Base-by-base conservation (phyloP, 2,329 filamentous ascomycete species). In the Spiromastix sp. region DNA sequence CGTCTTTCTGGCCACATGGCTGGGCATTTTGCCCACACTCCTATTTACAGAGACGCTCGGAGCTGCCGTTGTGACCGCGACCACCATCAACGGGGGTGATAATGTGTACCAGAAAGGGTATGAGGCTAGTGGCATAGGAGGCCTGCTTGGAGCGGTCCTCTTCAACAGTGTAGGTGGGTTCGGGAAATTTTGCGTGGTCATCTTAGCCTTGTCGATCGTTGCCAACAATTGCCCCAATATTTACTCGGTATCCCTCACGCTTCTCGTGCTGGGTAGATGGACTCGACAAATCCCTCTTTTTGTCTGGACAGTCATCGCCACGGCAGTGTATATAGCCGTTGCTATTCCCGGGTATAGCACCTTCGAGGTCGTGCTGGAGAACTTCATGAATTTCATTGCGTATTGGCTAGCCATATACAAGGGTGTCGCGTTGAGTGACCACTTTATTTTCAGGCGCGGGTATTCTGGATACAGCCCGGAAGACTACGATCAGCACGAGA, bases 391-490 rank as follows among this genome's bases (percentile, higher is more conserved):
- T 41, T 52, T 78, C 34, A 77, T 77, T 42, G 63, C 20, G 2
- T 85, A 85, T 63, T 85, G 81, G 79, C 67, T 85, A 2, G 74
- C 79, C 31, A 81, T 85, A 47, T 85, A 85, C 60, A 71, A 75
- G 43, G 78, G 72, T 30, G 72, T 85, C 42, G 64, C 72, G 1
- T 53, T 84, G 12, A 63, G 68, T 2, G 80, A 85, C 37, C 80
- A 85, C 57, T 72, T 83, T 48, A 48, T 81, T 50, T 84, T 79
- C 65, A 74, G 72, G 48, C 68, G 71, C 16, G 73, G 74, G 2
- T 72, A 80, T 44, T 36, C 42, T 2, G 74, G 73, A 6, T 85
- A 84, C 53, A 51, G 59, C n/a, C 60, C 70, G 0, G 68, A 72
- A 27, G 54, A 68, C 42, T 83, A 80, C 52, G 68, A 77, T 42